Percentiles rank a stretch among this genome's conserved stretches.
These are phyloP conservation scores for Colletotrichum magnum DNA, from an alignment of 2,329 filamentous ascomycete genomes.

Conservation along the genomic window DNA sequence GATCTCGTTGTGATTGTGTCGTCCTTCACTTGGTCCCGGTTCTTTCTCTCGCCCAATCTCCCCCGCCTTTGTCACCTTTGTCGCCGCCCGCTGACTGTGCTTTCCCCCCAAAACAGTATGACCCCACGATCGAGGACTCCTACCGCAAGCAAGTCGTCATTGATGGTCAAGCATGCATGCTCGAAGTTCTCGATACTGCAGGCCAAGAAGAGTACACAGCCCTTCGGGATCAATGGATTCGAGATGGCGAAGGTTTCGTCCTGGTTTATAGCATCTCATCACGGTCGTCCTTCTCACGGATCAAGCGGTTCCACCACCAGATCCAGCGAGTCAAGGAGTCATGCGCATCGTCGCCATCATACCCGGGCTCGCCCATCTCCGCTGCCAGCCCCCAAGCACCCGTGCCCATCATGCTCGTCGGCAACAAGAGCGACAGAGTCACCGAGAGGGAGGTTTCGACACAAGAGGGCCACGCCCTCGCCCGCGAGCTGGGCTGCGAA, in stretches of 20 bases:
- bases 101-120: constrained; percentile 69
- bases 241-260: constrained; percentile 97
- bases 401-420: constrained; percentile 89
- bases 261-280: constrained; percentile 99
- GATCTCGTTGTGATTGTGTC: constrained; percentile 12
- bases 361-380: constrained; percentile 80
- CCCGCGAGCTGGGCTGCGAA: constrained; percentile 92
- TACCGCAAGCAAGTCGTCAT: constrained; percentile 94
- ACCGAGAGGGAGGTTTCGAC: constrained; percentile 97
- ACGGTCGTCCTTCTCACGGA: constrained; percentile 92
- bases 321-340: constrained; percentile 98
- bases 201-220: constrained; percentile 99
- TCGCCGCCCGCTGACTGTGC: constrained; percentile 38
- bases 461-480: constrained; percentile 93
- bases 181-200: constrained; percentile 96
- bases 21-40: constrained; percentile 13
- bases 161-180: constrained; percentile 95
- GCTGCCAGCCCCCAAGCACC: constrained; percentile 72
- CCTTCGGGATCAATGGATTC: constrained; percentile 96
- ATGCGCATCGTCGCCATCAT: constrained; percentile 80
- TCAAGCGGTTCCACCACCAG: constrained; percentile 96
- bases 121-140: constrained; percentile 90
- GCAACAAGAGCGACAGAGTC: constrained; percentile 92
- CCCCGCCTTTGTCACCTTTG: constrained; percentile 36
- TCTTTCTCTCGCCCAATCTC: constrained; percentile 30